Conservation (phyloP, 75 land plant genomes). For the Larix kaempferi region DNA sequence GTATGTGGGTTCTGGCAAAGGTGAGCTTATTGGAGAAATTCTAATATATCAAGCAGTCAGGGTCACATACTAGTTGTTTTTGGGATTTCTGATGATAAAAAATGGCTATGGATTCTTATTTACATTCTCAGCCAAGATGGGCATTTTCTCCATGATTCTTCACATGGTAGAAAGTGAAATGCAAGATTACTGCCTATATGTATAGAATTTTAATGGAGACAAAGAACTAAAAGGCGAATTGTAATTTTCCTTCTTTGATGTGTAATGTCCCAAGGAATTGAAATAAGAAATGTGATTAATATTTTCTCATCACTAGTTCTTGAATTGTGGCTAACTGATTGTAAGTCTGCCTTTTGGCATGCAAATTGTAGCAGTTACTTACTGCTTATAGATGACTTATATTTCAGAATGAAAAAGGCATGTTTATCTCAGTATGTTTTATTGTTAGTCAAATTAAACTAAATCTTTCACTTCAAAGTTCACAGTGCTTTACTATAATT, state of each 20-base stretch:
- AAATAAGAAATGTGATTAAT: too few relatives aligned
- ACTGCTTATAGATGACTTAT: too few relatives aligned
- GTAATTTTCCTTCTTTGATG: not conserved
- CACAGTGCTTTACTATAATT: too few relatives aligned
- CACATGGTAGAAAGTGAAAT: not conserved
- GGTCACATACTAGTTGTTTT: constrained; percentile 46
- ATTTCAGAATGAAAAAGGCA: too few relatives aligned
- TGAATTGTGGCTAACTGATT: too few relatives aligned
- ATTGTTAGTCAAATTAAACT: too few relatives aligned
- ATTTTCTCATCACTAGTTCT: too few relatives aligned
- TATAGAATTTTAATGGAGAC: not conserved
- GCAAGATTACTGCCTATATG: not conserved
- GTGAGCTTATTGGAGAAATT: constrained; percentile 95
- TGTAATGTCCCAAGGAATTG: not conserved
- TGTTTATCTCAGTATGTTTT: too few relatives aligned
- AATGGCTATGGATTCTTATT: not conserved
- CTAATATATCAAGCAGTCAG: constrained; percentile 87
- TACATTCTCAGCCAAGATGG: not conserved
- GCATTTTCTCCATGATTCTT: not conserved
- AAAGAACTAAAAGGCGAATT: not conserved
- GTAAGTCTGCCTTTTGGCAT: too few relatives aligned
- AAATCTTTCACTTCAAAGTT: too few relatives aligned
- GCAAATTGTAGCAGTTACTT: too few relatives aligned
- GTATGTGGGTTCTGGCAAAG: constrained; percentile 94
- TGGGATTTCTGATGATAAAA: too few relatives aligned